phyloP scores from a whole-genome alignment of 1,139 yeast genomes.

The Lodderomyces metapsilosis region DNA sequence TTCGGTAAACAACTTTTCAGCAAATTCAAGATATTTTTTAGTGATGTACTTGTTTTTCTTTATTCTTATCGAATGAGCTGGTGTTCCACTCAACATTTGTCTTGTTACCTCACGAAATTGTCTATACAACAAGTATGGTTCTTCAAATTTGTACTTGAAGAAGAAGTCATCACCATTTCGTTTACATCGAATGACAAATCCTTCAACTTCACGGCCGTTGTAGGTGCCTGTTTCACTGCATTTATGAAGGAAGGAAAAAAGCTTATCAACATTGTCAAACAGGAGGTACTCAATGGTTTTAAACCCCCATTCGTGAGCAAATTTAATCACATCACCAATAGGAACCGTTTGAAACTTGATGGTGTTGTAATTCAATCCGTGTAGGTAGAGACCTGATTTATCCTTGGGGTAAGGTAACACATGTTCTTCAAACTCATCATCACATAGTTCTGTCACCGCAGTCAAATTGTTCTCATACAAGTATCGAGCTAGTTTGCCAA shows the following conservation, averaged over 20 bases:
- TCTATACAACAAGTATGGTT: conserved; percentile 88
- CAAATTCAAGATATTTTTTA: conserved; percentile 66
- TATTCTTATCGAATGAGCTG: conserved; percentile 38
- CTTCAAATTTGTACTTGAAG: conserved; percentile 93
- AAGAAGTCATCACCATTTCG: conserved; percentile 45
- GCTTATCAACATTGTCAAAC: conserved; percentile 33
- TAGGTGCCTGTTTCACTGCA: conserved; percentile 71
- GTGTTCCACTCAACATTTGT: conserved; percentile 46
- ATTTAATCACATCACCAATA: conserved; percentile 54
- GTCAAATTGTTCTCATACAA: conserved; percentile 59
- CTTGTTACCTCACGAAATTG: conserved; percentile 88
- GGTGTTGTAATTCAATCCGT: conserved; percentile 77
- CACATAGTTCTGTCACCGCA: conserved; percentile 91
- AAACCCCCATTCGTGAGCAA: conserved; percentile 77
- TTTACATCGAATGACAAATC: conserved; percentile 80
- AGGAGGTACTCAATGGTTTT: conserved; percentile 48
- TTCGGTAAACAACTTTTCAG: conserved; percentile 49
- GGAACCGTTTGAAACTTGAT: conserved; percentile 64
- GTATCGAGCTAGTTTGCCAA: conserved; percentile 52
- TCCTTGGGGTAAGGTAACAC: conserved; percentile 70
- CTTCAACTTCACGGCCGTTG: conserved; percentile 76
- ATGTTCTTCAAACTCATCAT: conserved; percentile 92
- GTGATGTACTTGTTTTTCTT: conserved; percentile 58
- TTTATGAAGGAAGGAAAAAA: conserved; percentile 53
- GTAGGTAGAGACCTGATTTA: conserved; percentile 80